Conservation (phyloP, 192 early-diverging fungal genomes). For the Entophlyctis luteolus region DNA sequence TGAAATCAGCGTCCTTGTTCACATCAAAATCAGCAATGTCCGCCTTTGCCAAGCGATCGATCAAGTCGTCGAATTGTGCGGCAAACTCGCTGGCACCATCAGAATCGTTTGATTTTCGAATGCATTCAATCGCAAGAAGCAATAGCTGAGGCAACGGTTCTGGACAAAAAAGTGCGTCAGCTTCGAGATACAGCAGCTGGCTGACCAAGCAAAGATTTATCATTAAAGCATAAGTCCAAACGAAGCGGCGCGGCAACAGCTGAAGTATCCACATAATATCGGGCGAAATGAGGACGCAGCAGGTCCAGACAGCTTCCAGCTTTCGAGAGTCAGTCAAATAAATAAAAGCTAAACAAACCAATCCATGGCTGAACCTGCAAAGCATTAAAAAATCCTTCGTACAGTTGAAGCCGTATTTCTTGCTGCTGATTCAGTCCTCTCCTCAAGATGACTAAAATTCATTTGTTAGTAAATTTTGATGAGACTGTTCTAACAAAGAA, state of each 20-base stretch:
- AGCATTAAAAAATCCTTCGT: slow-evolving; percentile 9
- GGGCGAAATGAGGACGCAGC: not conserved
- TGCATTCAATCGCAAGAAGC: not conserved
- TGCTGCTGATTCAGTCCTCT: slow-evolving; percentile 16
- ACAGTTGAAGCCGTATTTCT: slow-evolving; percentile 6
- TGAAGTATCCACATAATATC: slow-evolving; percentile 9
- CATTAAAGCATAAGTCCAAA: slow-evolving; percentile 7
- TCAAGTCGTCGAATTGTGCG: not conserved
- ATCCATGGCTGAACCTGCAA: slow-evolving; percentile 9
- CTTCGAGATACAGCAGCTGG: not conserved
- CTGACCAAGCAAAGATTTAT: not conserved
- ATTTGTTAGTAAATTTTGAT: not conserved
- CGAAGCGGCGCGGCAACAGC: not conserved
- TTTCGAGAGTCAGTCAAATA: not conserved
- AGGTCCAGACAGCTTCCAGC: slow-evolving; percentile 1
- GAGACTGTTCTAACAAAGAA: slow-evolving; percentile 3
- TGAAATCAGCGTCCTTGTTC: slow-evolving; percentile 8
- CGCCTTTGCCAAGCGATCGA: not conserved
- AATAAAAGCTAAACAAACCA: not conserved
- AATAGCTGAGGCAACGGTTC: not conserved
- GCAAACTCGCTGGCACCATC: not conserved
- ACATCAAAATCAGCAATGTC: slow-evolving; percentile 15
- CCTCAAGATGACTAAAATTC: not conserved
- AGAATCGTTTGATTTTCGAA: not conserved
- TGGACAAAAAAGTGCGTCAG: not conserved